Percentiles rank a stretch among this genome's conserved stretches.
Conservation (phyloP, 345 rosid species). For the Bruguiera parviflora region DNA sequence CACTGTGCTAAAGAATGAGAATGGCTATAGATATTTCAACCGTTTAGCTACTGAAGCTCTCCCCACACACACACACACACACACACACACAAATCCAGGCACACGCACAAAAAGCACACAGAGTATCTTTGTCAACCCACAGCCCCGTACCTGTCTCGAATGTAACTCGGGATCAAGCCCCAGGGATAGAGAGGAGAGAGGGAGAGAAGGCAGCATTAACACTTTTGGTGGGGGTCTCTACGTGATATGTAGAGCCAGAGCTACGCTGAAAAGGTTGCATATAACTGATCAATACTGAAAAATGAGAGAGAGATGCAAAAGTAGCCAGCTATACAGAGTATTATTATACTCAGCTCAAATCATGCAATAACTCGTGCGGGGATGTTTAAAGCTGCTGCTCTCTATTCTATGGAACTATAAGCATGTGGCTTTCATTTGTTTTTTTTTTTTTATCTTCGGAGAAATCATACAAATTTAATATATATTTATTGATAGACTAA, state of each 20-base stretch:
- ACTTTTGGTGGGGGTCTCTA: background rate
- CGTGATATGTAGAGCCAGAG: constrained; percentile 17
- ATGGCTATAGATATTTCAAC: too few species aligned
- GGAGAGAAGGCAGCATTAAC: background rate
- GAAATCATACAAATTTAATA: too few species aligned
- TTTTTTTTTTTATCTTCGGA: background rate
- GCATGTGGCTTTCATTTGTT: too few species aligned
- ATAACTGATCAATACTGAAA: constrained; percentile 26
- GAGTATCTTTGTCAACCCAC: constrained; percentile 39
- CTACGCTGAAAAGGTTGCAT: constrained; percentile 34
- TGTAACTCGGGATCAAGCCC: constrained; percentile 43
- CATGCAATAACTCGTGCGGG: background rate
- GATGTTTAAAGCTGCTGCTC: constrained; percentile 41
- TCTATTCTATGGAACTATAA: too few species aligned
- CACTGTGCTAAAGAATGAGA: too few species aligned
- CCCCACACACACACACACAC: background rate
- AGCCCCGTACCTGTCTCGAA: constrained; percentile 45
- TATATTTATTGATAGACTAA: too few species aligned
- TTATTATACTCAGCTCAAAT: too few species aligned
- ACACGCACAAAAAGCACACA: constrained; percentile 6
- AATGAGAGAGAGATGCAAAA: constrained; percentile 9
- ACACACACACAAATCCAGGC: background rate
- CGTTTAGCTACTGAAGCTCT: too few species aligned
- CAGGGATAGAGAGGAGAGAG: background rate
- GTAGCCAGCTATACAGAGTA: too few species aligned